Evolutionary conservation across 2,329 filamentous ascomycete species (phyloP).

Genomic region (Fusarium subtropicale): DNA sequence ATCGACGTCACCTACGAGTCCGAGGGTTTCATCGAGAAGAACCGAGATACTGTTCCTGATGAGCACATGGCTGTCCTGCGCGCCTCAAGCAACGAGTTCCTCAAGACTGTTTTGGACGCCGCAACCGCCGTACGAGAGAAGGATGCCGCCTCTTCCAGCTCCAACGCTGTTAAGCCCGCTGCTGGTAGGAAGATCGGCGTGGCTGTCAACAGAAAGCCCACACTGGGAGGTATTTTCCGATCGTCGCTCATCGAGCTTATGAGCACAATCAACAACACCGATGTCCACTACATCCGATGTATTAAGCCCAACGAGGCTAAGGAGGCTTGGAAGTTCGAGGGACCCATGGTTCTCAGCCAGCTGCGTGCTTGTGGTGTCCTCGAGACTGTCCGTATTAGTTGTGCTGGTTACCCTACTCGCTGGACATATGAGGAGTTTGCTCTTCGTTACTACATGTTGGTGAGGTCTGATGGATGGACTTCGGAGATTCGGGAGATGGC

Average conservation of each 20-base stretch:
- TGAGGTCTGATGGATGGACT: conserved; percentile 90
- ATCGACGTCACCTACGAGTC: conserved; percentile 99
- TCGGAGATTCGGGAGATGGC: conserved; percentile 95
- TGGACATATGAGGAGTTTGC: conserved; percentile 99
- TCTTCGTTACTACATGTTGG: conserved; percentile 96
- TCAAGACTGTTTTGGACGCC: conserved; percentile 85
- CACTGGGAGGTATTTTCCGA: conserved; percentile 97
- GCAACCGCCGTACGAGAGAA: conserved; percentile 91
- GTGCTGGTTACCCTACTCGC: conserved; percentile 94
- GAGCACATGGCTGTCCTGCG: conserved; percentile 96
- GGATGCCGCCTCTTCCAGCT: conserved; percentile 74
- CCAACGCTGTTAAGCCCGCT: conserved; percentile 81
- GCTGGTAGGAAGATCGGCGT: conserved; percentile 89
- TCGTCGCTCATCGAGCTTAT: conserved; percentile 98
- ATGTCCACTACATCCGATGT: conserved; percentile 98
- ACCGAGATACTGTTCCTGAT: conserved; percentile 97
- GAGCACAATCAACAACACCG: conserved; percentile 96
- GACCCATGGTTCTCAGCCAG: conserved; percentile 98
- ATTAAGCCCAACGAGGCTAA: conserved; percentile 99
- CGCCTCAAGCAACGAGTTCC: conserved; percentile 85
- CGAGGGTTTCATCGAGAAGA: conserved; percentile 99
- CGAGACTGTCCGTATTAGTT: conserved; percentile 97
- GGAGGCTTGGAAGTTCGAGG: conserved; percentile 97
- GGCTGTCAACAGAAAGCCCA: conserved; percentile 95
- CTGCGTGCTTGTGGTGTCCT: conserved; percentile 98